Percentiles rank a stretch among this genome's conserved stretches.
Conservation (phyloP, 2,329 filamentous ascomycete genomes). For the Pseudohalonectria lignicola region DNA sequence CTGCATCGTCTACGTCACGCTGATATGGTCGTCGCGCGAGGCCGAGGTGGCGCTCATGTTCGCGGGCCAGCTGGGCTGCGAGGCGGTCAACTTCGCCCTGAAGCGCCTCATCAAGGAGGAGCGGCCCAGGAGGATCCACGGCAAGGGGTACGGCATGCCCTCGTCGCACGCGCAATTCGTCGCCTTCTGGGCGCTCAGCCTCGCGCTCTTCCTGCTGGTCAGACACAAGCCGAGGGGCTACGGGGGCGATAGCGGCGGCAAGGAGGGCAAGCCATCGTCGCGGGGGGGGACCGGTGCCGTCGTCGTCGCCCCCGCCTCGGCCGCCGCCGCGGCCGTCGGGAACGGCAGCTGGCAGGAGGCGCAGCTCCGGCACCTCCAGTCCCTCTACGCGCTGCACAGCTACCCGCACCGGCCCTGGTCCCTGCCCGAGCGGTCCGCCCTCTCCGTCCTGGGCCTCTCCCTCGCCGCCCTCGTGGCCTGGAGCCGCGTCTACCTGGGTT, state of each 20-base stretch:
- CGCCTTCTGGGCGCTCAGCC: conserved; percentile 77
- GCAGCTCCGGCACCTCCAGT: background rate
- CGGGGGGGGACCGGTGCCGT: background rate
- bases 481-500: conserved; percentile 83
- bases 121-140: conserved; percentile 68
- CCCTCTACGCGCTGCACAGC: conserved; percentile 12
- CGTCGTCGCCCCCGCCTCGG: background rate
- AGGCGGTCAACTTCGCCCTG: conserved; percentile 78
- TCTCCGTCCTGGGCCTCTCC: conserved; percentile 42
- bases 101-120: conserved; percentile 92
- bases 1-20: conserved; percentile 78
- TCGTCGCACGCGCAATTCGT: conserved; percentile 91
- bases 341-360: conserved; percentile 1
- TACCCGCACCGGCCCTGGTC: conserved; percentile 44
- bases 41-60: conserved; percentile 85
- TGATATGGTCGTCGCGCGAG: conserved; percentile 87
- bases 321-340: background rate
- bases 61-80: conserved; percentile 81
- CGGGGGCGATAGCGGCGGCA: background rate
- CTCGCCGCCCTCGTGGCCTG: conserved; percentile 61
- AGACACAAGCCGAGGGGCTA: conserved; percentile 51
- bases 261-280: background rate
- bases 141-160: conserved; percentile 96
- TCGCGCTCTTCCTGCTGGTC: conserved; percentile 74
- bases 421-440: conserved; percentile 45